Conservation (phyloP, 768 basidiomycete genomes). For the Psilocybe tampanensis region DNA sequence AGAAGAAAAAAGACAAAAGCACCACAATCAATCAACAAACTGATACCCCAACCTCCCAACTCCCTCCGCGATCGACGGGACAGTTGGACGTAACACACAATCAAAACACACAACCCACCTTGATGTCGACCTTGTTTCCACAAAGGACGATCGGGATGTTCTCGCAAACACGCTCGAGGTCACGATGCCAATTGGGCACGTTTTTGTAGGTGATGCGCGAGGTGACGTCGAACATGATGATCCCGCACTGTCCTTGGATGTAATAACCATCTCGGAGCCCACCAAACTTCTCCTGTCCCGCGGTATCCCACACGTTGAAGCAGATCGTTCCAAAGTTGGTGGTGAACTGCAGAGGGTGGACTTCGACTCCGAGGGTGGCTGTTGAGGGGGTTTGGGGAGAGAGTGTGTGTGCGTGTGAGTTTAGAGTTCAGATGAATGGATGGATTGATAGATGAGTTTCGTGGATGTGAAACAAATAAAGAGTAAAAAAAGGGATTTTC, state of each 20-base stretch:
- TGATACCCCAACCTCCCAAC: too few species aligned
- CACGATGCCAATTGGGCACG: conserved; percentile 99
- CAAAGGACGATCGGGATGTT: conserved; percentile 99
- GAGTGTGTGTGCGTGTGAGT: too few species aligned
- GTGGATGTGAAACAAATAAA: too few species aligned
- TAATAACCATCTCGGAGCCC: conserved; percentile 97
- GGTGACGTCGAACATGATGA: conserved; percentile 99
- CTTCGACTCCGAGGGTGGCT: conserved; percentile 99
- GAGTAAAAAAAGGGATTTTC: too few species aligned
- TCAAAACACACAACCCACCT: too few species aligned
- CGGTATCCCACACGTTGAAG: conserved; percentile 99
- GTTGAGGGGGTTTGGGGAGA: conserved; percentile 9
- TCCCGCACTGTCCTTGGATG: conserved; percentile 98
- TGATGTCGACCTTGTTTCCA: conserved; percentile 99
- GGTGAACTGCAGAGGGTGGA: conserved; percentile 92
- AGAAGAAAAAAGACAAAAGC: conserved; percentile 6
- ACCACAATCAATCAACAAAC: too few species aligned
- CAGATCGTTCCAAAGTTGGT: conserved; percentile 99
- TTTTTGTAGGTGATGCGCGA: conserved; percentile 99
- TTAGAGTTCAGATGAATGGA: conserved; percentile 18
- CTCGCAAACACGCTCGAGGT: conserved; percentile 99
- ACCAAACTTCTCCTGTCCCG: conserved; percentile 99
- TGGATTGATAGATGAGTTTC: too few species aligned
- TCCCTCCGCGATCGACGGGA: conserved; percentile 4
- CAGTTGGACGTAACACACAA: too few species aligned